Evolutionary conservation across 805 yeast genomes (phyloP).

Genomic region (Brettanomyces custersianus): DNA sequence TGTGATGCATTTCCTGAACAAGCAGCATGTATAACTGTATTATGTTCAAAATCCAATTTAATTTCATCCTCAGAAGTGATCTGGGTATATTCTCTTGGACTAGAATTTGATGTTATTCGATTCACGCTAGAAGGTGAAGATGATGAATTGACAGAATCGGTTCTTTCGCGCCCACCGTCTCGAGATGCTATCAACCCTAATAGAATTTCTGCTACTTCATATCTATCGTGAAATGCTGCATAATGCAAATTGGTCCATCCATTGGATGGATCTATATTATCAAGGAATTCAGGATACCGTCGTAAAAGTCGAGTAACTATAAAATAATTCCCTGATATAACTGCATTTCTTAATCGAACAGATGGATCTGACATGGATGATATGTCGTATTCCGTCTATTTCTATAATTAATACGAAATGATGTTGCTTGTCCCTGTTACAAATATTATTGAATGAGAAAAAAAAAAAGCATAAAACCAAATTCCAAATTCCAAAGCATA

Average conservation of each 20-base stretch:
- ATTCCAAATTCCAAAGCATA: no score
- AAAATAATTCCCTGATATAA: slow-evolving; percentile 50
- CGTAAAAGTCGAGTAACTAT: slow-evolving; percentile 58
- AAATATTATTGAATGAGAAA: no score
- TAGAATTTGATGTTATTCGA: neutral
- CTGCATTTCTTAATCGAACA: slow-evolving; percentile 57
- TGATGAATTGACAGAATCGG: slow-evolving; percentile 6
- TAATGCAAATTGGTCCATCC: slow-evolving; percentile 85
- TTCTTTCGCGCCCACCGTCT: neutral
- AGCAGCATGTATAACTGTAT: slow-evolving; percentile 67
- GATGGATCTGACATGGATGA: slow-evolving; percentile 54
- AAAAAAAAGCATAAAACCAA: no score
- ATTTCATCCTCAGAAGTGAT: slow-evolving; percentile 27
- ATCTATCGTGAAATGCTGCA: slow-evolving; percentile 67
- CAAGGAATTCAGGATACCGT: slow-evolving; percentile 60
- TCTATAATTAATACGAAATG: neutral
- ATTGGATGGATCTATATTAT: slow-evolving; percentile 55
- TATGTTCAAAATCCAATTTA: slow-evolving; percentile 39
- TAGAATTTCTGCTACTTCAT: slow-evolving; percentile 36
- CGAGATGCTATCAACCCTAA: slow-evolving; percentile 9
- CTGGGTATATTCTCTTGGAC: slow-evolving; percentile 15
- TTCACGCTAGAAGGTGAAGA: slow-evolving; percentile 1
- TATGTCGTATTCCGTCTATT: neutral
- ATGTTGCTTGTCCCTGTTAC: no score
- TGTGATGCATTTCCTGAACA: slow-evolving; percentile 45